Evolutionary conservation across 2,329 filamentous ascomycete species (phyloP).

Genomic region (Botrytis fabae): DNA sequence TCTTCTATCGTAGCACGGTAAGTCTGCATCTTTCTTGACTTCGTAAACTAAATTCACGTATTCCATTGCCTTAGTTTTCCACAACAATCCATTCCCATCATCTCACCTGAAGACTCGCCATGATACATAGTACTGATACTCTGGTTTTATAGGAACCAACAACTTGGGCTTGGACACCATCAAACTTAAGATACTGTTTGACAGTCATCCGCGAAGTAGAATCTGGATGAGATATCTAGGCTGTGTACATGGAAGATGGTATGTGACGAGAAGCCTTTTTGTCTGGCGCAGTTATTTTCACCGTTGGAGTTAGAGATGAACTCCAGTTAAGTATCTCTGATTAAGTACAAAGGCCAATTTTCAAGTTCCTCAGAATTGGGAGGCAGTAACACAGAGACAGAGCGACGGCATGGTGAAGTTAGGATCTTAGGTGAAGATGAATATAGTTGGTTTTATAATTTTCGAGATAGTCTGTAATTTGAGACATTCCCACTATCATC

Average conservation of each 20-base stretch:
- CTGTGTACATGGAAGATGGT: neutral
- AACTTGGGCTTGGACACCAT: neutral
- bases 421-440: neutral
- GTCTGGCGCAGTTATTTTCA: neutral
- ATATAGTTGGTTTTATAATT: neutral
- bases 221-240: neutral
- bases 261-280: too few relatives aligned
- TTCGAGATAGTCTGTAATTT: neutral
- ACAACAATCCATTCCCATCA: rapidly evolving
- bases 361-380: neutral
- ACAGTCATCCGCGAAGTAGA: neutral
- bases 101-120: rapidly evolving
- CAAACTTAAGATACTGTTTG: slow-evolving; percentile 1
- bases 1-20: neutral
- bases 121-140: neutral
- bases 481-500: neutral
- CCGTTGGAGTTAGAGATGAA: neutral
- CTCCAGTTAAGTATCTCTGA: neutral
- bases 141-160: neutral
- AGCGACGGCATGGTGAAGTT: neutral
- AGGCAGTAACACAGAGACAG: neutral
- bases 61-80: too few relatives aligned
- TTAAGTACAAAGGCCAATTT: neutral
- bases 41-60: neutral
- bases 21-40: neutral